These are phyloP conservation scores for Sordaria brevicollis DNA, from an alignment of 495 filamentous ascomycete genomes.

Conservation along the genomic window DNA sequence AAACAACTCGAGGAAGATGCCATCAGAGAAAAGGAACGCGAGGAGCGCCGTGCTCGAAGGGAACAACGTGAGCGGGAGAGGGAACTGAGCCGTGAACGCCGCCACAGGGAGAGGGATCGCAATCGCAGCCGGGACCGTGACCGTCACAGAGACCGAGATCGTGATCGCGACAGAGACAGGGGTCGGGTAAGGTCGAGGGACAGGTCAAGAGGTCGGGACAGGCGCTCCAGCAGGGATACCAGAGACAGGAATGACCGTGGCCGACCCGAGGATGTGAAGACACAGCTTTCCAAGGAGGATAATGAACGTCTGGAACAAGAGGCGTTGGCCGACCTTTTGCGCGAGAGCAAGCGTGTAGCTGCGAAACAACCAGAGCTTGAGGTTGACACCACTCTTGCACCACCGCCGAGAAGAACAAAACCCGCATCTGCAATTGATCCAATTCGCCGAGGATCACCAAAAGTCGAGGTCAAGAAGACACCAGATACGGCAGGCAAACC, in stretches of 20 bases:
- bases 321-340: conserved; percentile 42
- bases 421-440: conserved; percentile 48
- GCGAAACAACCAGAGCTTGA: conserved; percentile 40
- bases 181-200: conserved; percentile 23
- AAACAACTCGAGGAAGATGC: conserved; percentile 48
- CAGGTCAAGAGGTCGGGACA: conserved; percentile 13
- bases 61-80: conserved; percentile 47
- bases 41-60: conserved; percentile 48
- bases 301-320: conserved; percentile 43
- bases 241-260: conserved; percentile 10
- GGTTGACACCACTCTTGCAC: conserved; percentile 41
- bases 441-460: conserved; percentile 35
- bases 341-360: conserved; percentile 39
- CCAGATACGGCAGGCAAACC: conserved; percentile 12
- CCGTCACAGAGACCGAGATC: conserved; percentile 19
- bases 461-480: conserved; percentile 30
- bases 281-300: conserved; percentile 43
- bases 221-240: conserved; percentile 11
- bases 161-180: conserved; percentile 23
- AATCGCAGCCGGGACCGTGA: conserved; percentile 24
- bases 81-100: conserved; percentile 47
- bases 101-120: conserved; percentile 35
- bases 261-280: conserved; percentile 30
- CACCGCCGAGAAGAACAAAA: conserved; percentile 39
- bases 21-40: conserved; percentile 43